phyloP scores from a whole-genome alignment of 257 asterid species.

The Gentiana dahurica region DNA sequence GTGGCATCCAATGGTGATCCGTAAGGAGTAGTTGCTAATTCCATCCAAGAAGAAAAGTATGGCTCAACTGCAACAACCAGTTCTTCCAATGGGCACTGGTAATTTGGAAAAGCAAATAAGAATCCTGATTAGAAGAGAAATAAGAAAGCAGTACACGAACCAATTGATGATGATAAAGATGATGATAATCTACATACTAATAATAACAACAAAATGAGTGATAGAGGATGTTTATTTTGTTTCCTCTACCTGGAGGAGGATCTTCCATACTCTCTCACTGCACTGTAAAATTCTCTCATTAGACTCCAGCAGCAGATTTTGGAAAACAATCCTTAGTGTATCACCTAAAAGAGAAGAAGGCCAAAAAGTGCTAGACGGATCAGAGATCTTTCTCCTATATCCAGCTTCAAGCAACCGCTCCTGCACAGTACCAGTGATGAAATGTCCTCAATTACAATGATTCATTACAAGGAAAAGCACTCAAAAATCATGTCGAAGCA shows the following conservation, averaged over 20 bases:
- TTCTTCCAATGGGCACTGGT: slow-evolving; percentile 77
- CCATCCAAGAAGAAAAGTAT: slow-evolving; percentile 82
- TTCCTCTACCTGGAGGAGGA: slow-evolving; percentile 51
- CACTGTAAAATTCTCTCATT: slow-evolving; percentile 79
- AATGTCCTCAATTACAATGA: background rate
- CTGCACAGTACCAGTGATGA: slow-evolving; percentile 32
- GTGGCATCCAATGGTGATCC: slow-evolving; percentile 75
- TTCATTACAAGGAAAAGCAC: background rate
- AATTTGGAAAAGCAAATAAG: slow-evolving; percentile 17
- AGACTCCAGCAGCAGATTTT: slow-evolving; percentile 92
- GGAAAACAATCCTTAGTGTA: slow-evolving; percentile 94
- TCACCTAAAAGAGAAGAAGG: slow-evolving; percentile 94
- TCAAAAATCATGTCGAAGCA: slow-evolving; percentile 2
- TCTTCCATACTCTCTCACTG: slow-evolving; percentile 94
- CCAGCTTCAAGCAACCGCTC: slow-evolving; percentile 98
- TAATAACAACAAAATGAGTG: no score
- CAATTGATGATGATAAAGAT: background rate
- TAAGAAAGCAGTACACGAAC: background rate
- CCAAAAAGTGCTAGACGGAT: slow-evolving; percentile 72
- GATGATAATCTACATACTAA: background rate
- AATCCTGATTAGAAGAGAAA: slow-evolving; percentile 1
- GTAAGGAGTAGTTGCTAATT: slow-evolving; percentile 84
- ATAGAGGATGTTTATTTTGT: no score
- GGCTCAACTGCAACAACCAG: slow-evolving; percentile 63
- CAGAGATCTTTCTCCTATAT: slow-evolving; percentile 53